Conservation (phyloP, 1,284 basidiomycete genomes). For the Ceratobasidium sp. region DNA sequence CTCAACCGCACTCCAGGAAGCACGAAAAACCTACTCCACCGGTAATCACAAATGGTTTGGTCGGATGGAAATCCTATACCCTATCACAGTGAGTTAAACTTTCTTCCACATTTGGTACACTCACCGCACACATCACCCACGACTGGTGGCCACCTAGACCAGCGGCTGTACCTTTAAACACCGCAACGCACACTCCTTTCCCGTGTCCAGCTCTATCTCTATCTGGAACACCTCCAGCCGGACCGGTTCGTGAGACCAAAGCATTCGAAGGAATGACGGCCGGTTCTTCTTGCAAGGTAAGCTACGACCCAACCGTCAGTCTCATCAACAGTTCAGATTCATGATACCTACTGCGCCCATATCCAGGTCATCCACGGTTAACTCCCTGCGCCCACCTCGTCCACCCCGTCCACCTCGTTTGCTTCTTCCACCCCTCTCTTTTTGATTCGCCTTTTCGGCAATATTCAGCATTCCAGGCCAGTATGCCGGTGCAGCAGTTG, state of each 20-base stretch:
- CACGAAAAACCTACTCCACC: conserved; percentile 24
- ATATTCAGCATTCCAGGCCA: conserved; percentile 34
- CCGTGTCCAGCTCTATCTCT: neutral
- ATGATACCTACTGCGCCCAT: conserved; percentile 5
- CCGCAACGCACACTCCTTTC: conserved; percentile 30
- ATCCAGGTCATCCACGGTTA: neutral
- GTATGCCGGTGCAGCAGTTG: conserved; percentile 10
- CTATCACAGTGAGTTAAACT: neutral
- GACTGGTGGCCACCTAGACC: conserved; percentile 26
- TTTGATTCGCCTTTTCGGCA: neutral
- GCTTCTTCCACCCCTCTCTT: too few species aligned
- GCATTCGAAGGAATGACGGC: conserved; percentile 13
- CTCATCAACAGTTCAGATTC: neutral
- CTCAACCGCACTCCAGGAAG: neutral
- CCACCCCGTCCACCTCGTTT: neutral
- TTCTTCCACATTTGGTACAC: neutral
- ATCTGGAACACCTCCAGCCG: conserved; percentile 31
- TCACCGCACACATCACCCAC: conserved; percentile 41
- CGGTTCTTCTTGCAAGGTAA: neutral
- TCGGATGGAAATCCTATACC: conserved; percentile 33
- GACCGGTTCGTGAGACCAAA: conserved; percentile 14
- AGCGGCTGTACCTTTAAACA: conserved; percentile 30
- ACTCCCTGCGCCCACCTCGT: neutral
- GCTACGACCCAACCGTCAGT: neutral
- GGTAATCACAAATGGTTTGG: conserved; percentile 40